Evolutionary conservation across 2,329 filamentous ascomycete genomes (phyloP), one percentile per base, ranked within the genome.

Genomic region (Colletotrichum liriopes): DNA sequence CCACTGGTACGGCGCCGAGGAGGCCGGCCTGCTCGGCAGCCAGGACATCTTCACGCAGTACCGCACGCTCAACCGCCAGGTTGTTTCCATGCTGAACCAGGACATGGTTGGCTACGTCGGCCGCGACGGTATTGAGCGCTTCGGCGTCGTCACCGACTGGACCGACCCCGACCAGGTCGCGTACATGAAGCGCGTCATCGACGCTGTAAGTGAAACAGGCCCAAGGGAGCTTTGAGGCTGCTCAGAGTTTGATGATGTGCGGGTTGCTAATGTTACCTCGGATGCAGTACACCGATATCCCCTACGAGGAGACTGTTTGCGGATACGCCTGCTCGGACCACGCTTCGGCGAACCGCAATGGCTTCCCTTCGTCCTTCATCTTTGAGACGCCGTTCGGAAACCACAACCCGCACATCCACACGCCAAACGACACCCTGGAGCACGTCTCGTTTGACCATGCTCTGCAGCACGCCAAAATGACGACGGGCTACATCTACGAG

Each of bases 1-100:
- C 81, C 93, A 96, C 80, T 96, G 93, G 93, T 96, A 95, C 81
- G 92, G 91, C 4, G 94, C 93, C 1, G 94, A 96, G 77, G 94
- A 96, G 79, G 93, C 92, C 11, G 94, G 94, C 18, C 85, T 96
- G 52, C 88, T 96, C 1, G 94, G 94, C 58, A 93, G 91, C 69
- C 92, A 93, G 39, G 82, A 81, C 41, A 81, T 86, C 65, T 85
- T 84, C 74, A 76, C 81, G 32, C 74, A 78, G 52, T 86, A 86
- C 71, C 74, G 78, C 54, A 75, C 76, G 0, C 73, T 76, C 3
- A 77, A 78, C 4, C 76, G 77, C 1, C 78, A 82, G 29, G 80
- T 86, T 70, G 80, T 80, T 68, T 82, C 82, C 14, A 84, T 85
- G 80, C 80, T 86, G 1, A 82, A 85, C 76, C 83, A 84, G 67